phyloP scores from a whole-genome alignment of 2,329 filamentous ascomycete species.

The Clonostachys sp. region DNA sequence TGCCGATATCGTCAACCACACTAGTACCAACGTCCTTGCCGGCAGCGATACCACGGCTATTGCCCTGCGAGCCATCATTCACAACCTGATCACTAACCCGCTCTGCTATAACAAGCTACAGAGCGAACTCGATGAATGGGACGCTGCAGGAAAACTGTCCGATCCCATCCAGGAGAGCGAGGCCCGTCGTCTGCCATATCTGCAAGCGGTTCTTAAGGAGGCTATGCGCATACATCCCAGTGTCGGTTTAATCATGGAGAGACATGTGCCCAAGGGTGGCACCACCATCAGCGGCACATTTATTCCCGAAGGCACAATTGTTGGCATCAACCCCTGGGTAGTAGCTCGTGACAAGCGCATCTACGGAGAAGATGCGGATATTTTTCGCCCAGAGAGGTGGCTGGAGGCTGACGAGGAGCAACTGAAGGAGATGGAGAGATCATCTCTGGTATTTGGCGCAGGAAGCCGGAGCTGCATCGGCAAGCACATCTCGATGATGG shows the following conservation, averaged over 20 bases:
- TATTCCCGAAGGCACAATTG: slow-evolving; percentile 66
- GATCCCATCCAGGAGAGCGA: slow-evolving; percentile 71
- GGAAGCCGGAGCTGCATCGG: slow-evolving; percentile 45
- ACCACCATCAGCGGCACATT: slow-evolving; percentile 55
- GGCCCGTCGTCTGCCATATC: slow-evolving; percentile 65
- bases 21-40: slow-evolving; percentile 37
- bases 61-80: slow-evolving; percentile 65
- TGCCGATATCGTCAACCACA: slow-evolving; percentile 23
- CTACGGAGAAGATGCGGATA: slow-evolving; percentile 64
- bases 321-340: slow-evolving; percentile 73
- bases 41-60: slow-evolving; percentile 80
- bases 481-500: slow-evolving; percentile 13
- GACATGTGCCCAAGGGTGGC: slow-evolving; percentile 63
- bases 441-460: slow-evolving; percentile 38
- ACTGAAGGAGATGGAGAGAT: slow-evolving; percentile 19
- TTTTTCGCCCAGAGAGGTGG: slow-evolving; percentile 67
- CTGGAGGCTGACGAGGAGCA: slow-evolving; percentile 46
- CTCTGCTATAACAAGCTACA: slow-evolving; percentile 47
- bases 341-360: slow-evolving; percentile 64
- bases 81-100: slow-evolving; percentile 65
- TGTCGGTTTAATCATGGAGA: slow-evolving; percentile 67
- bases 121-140: slow-evolving; percentile 51
- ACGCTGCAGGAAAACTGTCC: slow-evolving; percentile 30
- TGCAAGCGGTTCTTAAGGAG: slow-evolving; percentile 76
- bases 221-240: slow-evolving; percentile 73